A percentile compares a stretch with the other conserved stretches of the same genome.
phyloP scores from a whole-genome alignment of 257 asterid species.

The Lavandula angustifolia region DNA sequence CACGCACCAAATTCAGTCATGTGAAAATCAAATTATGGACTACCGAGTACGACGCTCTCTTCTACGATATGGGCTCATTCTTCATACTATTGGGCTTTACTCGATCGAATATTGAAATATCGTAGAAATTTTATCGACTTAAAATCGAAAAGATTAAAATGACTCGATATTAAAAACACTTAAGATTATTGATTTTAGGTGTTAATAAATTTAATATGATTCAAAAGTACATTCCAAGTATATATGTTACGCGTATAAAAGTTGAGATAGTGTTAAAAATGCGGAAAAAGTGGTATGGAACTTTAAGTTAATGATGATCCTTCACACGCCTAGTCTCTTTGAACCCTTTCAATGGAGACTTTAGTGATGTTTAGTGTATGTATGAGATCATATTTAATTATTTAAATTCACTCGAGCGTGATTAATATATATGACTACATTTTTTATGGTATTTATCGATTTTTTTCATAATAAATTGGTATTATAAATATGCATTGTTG shows the following conservation, averaged over 20 bases:
- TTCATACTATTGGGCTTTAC: too few relatives aligned
- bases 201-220: too few relatives aligned
- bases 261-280: neutral
- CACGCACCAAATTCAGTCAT: constrained; percentile 25
- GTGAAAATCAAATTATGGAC: neutral
- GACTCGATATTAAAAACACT: too few relatives aligned
- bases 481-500: neutral
- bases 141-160: too few relatives aligned
- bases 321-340: constrained; percentile 30
- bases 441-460: constrained; percentile 13
- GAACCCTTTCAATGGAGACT: constrained; percentile 22
- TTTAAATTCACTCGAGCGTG: neutral
- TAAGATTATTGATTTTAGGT: too few relatives aligned
- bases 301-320: constrained; percentile 12
- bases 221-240: too few relatives aligned
- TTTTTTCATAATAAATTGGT: neutral
- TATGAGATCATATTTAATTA: constrained; percentile 25
- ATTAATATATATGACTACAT: neutral
- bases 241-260: too few relatives aligned
- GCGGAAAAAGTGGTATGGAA: neutral
- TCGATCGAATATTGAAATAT: too few relatives aligned
- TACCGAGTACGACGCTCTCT: too few relatives aligned
- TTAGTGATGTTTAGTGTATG: constrained; percentile 28
- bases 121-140: too few relatives aligned
- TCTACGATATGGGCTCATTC: too few relatives aligned